A percentile compares a stretch with the other conserved stretches of the same genome.
phyloP scores from a whole-genome alignment of 345 rosid genomes.

The Eucalyptus lansdowneana region DNA sequence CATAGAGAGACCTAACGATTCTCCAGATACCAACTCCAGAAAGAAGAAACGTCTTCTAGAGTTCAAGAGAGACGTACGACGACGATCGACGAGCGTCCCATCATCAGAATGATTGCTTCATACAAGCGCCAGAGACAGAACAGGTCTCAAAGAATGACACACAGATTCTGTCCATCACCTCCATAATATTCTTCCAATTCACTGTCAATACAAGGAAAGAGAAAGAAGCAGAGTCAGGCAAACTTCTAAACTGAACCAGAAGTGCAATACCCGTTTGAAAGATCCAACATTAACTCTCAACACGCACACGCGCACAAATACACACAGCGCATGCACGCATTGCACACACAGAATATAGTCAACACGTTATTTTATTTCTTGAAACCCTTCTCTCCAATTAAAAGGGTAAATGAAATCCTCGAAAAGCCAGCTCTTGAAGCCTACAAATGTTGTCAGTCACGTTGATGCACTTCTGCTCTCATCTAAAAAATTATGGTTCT shows the following conservation, averaged over 20 bases:
- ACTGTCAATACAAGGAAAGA: neutral
- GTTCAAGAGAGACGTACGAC: neutral
- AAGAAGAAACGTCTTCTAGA: neutral
- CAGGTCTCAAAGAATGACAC: neutral
- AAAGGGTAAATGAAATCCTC: neutral
- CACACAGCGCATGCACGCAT: neutral
- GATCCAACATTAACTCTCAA: too few species aligned
- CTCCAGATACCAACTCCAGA: neutral
- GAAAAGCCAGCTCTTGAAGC: neutral
- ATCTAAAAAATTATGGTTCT: neutral
- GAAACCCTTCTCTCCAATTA: neutral
- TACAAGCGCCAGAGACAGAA: neutral
- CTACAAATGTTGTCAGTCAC: neutral
- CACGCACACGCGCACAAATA: accelerated
- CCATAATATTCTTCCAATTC: neutral
- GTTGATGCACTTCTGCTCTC: neutral
- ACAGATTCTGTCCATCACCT: neutral
- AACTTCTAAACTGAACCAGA: neutral
- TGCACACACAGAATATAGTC: neutral
- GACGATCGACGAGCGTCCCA: neutral
- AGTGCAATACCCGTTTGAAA: neutral
- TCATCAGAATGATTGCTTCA: neutral
- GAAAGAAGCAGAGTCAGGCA: neutral
- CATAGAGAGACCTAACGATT: neutral
- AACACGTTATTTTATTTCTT: neutral